These are phyloP conservation scores for Saccharomycopsis sp. DNA, from an alignment of 805 yeast genomes.

Conservation along the genomic window DNA sequence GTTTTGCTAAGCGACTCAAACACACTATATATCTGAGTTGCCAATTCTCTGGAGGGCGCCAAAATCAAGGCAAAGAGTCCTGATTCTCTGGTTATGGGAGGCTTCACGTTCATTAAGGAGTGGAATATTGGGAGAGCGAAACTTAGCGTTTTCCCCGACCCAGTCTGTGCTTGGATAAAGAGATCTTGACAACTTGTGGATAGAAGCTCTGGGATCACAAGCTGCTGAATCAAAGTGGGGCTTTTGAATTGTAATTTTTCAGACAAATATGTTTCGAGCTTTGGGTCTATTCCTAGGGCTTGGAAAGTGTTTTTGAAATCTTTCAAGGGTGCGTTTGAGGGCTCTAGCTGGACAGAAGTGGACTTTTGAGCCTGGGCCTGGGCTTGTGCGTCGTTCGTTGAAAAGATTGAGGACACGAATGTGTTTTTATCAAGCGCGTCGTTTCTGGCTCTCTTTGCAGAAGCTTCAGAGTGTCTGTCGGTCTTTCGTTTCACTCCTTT, in stretches of 20 bases:
- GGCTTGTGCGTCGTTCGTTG: slow-evolving; percentile 50
- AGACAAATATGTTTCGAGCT: slow-evolving; percentile 44
- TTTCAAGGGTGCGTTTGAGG: slow-evolving; percentile 80
- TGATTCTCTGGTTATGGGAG: slow-evolving; percentile 43
- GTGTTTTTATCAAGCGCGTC: slow-evolving; percentile 37
- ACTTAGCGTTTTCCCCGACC: slow-evolving; percentile 93
- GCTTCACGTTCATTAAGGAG: slow-evolving; percentile 49
- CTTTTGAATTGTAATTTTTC: slow-evolving; percentile 41
- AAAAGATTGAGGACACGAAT: slow-evolving; percentile 78
- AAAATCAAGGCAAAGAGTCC: slow-evolving; percentile 86
- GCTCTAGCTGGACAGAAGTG: slow-evolving; percentile 29
- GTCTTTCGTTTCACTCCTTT: slow-evolving; percentile 19
- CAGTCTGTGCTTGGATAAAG: slow-evolving; percentile 94
- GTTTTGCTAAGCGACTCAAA: slow-evolving; percentile 63
- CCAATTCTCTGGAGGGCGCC: slow-evolving; percentile 93
- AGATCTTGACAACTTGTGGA: slow-evolving; percentile 45
- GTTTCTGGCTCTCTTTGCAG: slow-evolving; percentile 33
- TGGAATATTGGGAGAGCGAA: slow-evolving; percentile 78
- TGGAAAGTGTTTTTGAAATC: slow-evolving; percentile 58
- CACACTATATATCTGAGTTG: slow-evolving; percentile 80
- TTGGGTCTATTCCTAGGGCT: slow-evolving; percentile 58
- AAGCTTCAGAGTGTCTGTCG: slow-evolving; percentile 18
- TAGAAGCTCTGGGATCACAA: slow-evolving; percentile 59
- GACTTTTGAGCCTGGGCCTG: neutral
- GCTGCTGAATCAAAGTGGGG: slow-evolving; percentile 84